These are phyloP conservation scores for Hemileccinum impolitum DNA, from an alignment of 768 basidiomycete species.

Conservation along the genomic window DNA sequence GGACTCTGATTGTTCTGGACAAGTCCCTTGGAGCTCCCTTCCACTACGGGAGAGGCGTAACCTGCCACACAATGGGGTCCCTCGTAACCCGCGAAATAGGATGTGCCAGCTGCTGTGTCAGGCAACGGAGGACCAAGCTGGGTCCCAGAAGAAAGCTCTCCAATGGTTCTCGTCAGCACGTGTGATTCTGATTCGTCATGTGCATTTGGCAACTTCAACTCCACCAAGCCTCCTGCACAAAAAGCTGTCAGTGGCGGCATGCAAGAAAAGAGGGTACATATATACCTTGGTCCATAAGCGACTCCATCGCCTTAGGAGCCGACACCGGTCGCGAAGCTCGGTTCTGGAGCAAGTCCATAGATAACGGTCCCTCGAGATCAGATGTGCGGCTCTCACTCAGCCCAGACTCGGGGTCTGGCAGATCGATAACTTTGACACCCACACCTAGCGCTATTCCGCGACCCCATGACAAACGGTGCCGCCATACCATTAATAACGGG, in stretches of 20 bases:
- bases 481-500: constrained; percentile 5
- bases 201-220: constrained; percentile 45
- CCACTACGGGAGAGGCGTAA: neutral
- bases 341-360: constrained; percentile 21
- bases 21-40: constrained; percentile 3
- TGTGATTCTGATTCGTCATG: constrained; percentile 30
- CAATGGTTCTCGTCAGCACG: constrained; percentile 41
- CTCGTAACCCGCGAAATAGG: neutral
- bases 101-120: constrained; percentile 2
- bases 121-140: constrained; percentile 25
- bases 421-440: constrained; percentile 48
- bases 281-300: constrained; percentile 63
- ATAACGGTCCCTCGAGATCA: constrained; percentile 26
- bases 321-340: constrained; percentile 7
- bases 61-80: neutral
- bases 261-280: neutral
- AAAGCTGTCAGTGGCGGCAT: neutral
- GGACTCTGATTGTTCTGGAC: neutral
- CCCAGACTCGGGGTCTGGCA: constrained; percentile 22
- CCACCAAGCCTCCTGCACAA: constrained; percentile 51
- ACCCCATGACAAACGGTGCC: constrained; percentile 5
- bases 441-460: constrained; percentile 54
- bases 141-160: constrained; percentile 40
- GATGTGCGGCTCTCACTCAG: constrained; percentile 19
- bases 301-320: constrained; percentile 48